phyloP scores from a whole-genome alignment of 106 monocot species.

The Ottelia alismoides region DNA sequence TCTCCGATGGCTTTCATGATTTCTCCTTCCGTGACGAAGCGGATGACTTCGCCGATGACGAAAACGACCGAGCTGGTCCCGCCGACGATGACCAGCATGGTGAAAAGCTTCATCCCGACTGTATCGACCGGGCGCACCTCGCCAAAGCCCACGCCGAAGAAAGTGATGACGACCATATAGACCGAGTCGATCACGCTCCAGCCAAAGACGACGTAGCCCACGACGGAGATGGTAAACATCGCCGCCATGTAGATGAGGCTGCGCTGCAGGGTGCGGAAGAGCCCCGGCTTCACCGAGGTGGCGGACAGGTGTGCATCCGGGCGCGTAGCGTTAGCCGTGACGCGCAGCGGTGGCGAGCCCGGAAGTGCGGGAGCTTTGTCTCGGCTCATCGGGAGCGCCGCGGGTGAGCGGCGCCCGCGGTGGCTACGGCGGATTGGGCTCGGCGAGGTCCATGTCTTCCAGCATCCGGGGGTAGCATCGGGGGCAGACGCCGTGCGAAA shows the following conservation, averaged over 20 bases:
- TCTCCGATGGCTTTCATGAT: neutral
- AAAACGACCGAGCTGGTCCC: neutral
- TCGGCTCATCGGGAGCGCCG: no score
- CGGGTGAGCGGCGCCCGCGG: no score
- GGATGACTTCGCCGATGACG: neutral
- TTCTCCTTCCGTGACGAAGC: neutral
- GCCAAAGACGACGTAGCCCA: neutral
- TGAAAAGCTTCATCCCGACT: neutral
- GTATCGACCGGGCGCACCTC: neutral
- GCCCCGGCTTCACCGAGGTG: neutral
- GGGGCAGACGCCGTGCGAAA: neutral
- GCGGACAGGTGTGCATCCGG: neutral
- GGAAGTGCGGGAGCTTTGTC: no score
- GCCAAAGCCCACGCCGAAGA: neutral
- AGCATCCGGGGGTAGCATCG: no score
- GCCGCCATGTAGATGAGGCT: neutral
- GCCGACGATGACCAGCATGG: neutral
- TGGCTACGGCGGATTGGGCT: no score
- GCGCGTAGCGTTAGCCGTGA: neutral
- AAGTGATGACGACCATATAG: neutral
- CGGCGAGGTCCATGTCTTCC: no score
- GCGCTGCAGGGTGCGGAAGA: neutral
- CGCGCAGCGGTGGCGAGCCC: no score
- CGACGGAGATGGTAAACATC: neutral
- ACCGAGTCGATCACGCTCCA: neutral